These are phyloP conservation scores for Aschersonia sp. DNA, from an alignment of 2,329 filamentous ascomycete genomes.

Conservation along the genomic window DNA sequence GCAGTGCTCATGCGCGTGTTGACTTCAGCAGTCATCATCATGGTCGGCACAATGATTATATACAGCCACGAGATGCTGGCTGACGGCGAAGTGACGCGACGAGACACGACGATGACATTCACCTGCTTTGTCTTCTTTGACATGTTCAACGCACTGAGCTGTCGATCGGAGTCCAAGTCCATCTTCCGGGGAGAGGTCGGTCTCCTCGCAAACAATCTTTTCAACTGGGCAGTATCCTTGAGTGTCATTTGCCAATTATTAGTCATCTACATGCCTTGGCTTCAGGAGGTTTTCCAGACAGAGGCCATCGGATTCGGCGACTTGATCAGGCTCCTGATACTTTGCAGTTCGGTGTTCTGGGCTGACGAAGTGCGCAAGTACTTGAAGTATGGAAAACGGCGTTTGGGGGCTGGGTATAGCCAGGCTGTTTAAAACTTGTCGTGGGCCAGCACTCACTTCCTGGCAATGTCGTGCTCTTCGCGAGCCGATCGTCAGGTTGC, in stretches of 20 bases:
- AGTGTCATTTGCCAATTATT: slow-evolving; percentile 74
- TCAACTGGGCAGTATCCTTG: slow-evolving; percentile 87
- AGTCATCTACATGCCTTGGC: slow-evolving; percentile 87
- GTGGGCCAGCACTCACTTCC: too few relatives aligned
- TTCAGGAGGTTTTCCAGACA: slow-evolving; percentile 93
- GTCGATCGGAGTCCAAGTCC: slow-evolving; percentile 81
- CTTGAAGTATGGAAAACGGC: slow-evolving; percentile 43
- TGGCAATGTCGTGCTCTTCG: too few relatives aligned
- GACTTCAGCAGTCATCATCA: slow-evolving; percentile 78
- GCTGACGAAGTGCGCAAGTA: slow-evolving; percentile 85
- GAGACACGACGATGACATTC: slow-evolving; percentile 98
- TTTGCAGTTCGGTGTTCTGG: slow-evolving; percentile 91
- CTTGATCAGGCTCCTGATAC: slow-evolving; percentile 52
- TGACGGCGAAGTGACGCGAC: slow-evolving; percentile 70
- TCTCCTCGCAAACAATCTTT: slow-evolving; percentile 76
- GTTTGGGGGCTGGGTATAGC: slow-evolving; percentile 47
- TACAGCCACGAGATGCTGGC: slow-evolving; percentile 84
- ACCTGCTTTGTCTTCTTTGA: slow-evolving; percentile 98
- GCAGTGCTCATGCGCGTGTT: slow-evolving; percentile 72
- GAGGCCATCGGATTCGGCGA: slow-evolving; percentile 67
- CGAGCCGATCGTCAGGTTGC: too few relatives aligned
- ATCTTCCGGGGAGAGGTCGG: slow-evolving; percentile 75
- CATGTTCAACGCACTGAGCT: slow-evolving; percentile 97
- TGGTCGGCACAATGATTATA: slow-evolving; percentile 78
- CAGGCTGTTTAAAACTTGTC: slow-evolving; percentile 37